A percentile compares a stretch with the other conserved stretches of the same genome.
Conservation (phyloP, 768 basidiomycete species). For the Leucocoprinus leucothites region DNA sequence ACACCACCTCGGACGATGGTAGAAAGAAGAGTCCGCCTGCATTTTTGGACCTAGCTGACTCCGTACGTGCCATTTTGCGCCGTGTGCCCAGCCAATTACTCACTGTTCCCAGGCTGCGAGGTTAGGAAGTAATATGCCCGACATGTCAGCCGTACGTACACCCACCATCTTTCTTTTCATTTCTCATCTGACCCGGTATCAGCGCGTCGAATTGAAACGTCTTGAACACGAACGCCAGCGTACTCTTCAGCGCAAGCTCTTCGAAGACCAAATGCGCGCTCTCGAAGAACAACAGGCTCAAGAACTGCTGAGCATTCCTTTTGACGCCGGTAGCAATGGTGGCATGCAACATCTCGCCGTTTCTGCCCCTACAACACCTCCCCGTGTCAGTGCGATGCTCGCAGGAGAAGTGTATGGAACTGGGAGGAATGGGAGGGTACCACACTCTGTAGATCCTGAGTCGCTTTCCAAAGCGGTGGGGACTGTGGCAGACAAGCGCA, state of each 20-base stretch:
- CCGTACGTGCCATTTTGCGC: constrained; percentile 49
- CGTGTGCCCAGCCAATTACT: constrained; percentile 17
- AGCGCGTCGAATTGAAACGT: constrained; percentile 85
- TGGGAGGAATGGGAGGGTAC: constrained; percentile 39
- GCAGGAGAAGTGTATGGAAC: constrained; percentile 51
- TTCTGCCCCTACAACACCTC: constrained; percentile 86
- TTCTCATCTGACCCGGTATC: constrained; percentile 5
- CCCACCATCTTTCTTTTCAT: constrained; percentile 9
- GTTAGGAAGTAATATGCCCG: constrained; percentile 82
- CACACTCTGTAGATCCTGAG: constrained; percentile 58
- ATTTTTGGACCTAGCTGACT: constrained; percentile 91
- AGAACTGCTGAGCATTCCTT: constrained; percentile 75
- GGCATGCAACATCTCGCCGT: constrained; percentile 76
- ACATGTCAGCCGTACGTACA: constrained; percentile 76
- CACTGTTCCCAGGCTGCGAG: constrained; percentile 61
- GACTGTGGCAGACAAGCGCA: constrained; percentile 71
- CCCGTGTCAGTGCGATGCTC: constrained; percentile 71
- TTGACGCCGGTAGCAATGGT: constrained; percentile 50
- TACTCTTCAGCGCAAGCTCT: constrained; percentile 78
- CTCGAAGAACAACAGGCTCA: constrained; percentile 90
- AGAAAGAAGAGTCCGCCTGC: constrained; percentile 88
- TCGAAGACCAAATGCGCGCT: constrained; percentile 95
- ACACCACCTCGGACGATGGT: constrained; percentile 55
- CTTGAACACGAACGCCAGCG: constrained; percentile 92
- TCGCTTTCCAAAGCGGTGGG: constrained; percentile 68